Evolutionary conservation across 179 eudicot species (phyloP).

Genomic region (Silene noctiflora): DNA sequence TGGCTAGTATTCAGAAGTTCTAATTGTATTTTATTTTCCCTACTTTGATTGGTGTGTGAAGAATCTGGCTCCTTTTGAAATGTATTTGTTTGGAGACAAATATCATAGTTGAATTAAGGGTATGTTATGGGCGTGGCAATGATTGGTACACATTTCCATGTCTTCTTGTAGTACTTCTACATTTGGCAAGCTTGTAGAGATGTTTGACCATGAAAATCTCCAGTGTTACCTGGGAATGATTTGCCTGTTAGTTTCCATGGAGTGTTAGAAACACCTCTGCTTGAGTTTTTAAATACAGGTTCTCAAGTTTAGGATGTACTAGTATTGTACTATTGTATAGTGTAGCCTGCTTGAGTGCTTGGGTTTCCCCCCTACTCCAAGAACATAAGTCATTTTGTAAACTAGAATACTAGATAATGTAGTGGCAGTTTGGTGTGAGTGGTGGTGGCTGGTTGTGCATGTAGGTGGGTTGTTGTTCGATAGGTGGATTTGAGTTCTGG

Average conservation of each 20-base stretch:
- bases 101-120: background rate
- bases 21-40: background rate
- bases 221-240: background rate
- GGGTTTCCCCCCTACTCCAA: background rate
- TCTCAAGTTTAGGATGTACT: constrained; percentile 7
- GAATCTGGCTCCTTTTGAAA: background rate
- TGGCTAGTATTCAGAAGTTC: background rate
- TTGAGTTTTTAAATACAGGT: background rate
- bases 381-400: background rate
- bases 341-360: background rate
- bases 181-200: background rate
- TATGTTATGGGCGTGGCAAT: background rate
- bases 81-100: background rate
- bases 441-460: no score
- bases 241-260: background rate
- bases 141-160: background rate
- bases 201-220: background rate
- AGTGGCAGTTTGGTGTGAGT: background rate
- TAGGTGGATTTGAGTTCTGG: background rate
- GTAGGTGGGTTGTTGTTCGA: background rate
- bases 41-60: background rate
- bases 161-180: background rate
- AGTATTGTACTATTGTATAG: background rate
- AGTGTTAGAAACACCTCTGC: background rate
- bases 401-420: background rate